Conservation (phyloP, 2,329 filamentous ascomycete genomes). For the Tricladium varicosporioides region DNA sequence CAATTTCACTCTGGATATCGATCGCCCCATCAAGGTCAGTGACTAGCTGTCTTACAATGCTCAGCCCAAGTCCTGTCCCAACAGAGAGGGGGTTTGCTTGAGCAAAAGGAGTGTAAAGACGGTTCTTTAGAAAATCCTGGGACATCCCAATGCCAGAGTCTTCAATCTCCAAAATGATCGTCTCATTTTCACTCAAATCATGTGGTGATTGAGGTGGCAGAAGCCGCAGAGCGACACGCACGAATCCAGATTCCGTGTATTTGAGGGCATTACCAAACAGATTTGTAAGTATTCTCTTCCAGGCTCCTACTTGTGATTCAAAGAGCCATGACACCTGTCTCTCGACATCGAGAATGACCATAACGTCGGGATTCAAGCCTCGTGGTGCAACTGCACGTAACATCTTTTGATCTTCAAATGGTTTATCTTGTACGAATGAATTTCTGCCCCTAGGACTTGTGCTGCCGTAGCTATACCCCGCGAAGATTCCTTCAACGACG, state of each 20-base stretch:
- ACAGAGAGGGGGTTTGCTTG: conserved; percentile 59
- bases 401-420: background rate
- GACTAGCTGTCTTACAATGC: conserved; percentile 59
- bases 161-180: conserved; percentile 43
- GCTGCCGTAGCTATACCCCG: conserved; percentile 20
- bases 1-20: conserved; percentile 51
- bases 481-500: conserved; percentile 26
- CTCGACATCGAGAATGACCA: conserved; percentile 43
- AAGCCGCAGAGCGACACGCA: conserved; percentile 41
- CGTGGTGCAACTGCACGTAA: background rate
- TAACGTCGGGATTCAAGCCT: conserved; percentile 10
- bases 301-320: conserved; percentile 49
- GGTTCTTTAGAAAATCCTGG: conserved; percentile 54
- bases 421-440: background rate
- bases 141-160: conserved; percentile 66
- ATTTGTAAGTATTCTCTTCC: conserved; percentile 55
- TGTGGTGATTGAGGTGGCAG: background rate
- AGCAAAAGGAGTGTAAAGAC: conserved; percentile 57
- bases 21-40: conserved; percentile 58
- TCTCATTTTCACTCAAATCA: background rate
- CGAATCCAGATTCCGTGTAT: conserved; percentile 52
- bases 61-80: conserved; percentile 57
- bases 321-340: conserved; percentile 49
- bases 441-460: background rate
- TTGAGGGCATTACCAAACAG: conserved; percentile 61